These are phyloP conservation scores for Rasamsonia emersonii DNA, from an alignment of 2,329 filamentous ascomycete genomes.

Conservation along the genomic window DNA sequence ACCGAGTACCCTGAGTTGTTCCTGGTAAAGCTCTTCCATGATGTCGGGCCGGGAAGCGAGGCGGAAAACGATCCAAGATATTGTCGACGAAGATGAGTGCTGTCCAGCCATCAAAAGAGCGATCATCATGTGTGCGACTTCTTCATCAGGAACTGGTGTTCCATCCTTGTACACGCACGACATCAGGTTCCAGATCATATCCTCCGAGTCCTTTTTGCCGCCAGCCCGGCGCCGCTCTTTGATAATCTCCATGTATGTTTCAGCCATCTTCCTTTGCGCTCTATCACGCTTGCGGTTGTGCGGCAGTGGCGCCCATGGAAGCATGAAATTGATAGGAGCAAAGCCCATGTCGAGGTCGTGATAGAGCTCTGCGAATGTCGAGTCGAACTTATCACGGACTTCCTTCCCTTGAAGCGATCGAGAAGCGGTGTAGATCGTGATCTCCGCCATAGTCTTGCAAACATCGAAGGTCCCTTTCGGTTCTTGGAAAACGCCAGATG, in stretches of 20 bases:
- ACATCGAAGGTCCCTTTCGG: conserved; percentile 56
- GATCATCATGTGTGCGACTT: conserved; percentile 81
- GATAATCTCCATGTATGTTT: conserved; percentile 65
- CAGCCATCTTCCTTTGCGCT: conserved; percentile 61
- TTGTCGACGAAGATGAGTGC: conserved; percentile 70
- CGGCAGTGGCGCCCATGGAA: conserved; percentile 70
- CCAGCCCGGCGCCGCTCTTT: conserved; percentile 47
- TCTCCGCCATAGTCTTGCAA: conserved; percentile 59
- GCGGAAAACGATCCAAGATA: conserved; percentile 67
- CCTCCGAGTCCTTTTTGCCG: conserved; percentile 39
- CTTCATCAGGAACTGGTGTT: conserved; percentile 58
- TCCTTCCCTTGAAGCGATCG: conserved; percentile 68
- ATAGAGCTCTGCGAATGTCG: conserved; percentile 65
- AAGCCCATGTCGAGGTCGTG: conserved; percentile 77
- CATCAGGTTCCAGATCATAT: conserved; percentile 80
- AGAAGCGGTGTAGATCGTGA: conserved; percentile 74
- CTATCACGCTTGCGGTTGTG: conserved; percentile 64
- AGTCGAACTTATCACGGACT: conserved; percentile 62
- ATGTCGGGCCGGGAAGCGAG: conserved; percentile 63
- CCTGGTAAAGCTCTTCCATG: conserved; percentile 60
- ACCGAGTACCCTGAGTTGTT: conserved; percentile 52
- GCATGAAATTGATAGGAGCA: conserved; percentile 70
- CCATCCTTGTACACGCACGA: conserved; percentile 68
- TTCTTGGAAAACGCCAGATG: conserved; percentile 50
- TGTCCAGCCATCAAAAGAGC: conserved; percentile 77